phyloP scores from a whole-genome alignment of 1,284 basidiomycete species.

The Leccinum solheimii region DNA sequence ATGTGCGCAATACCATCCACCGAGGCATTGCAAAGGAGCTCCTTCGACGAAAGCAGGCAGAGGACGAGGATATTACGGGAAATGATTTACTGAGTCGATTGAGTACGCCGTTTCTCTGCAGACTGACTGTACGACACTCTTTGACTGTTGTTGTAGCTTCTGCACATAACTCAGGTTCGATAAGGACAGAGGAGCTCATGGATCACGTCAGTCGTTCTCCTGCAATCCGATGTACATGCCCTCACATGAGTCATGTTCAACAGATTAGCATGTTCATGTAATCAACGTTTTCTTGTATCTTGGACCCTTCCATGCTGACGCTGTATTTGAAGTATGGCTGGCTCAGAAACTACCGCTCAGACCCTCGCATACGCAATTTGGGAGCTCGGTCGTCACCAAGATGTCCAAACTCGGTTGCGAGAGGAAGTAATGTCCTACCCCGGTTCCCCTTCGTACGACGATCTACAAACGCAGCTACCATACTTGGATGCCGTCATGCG shows the following conservation, averaged over 20 bases:
- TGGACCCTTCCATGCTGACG: not conserved
- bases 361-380: constrained; percentile 9
- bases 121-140: not conserved
- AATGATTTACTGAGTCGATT: constrained; percentile 8
- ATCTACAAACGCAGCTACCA: constrained; percentile 8
- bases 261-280: constrained; percentile 15
- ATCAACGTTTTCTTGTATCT: not conserved
- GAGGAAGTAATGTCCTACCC: constrained; percentile 4
- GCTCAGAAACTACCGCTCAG: constrained; percentile 9
- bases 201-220: constrained; percentile 4
- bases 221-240: not conserved
- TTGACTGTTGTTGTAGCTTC: not conserved
- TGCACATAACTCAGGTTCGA: constrained; percentile 5
- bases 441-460: constrained; percentile 10
- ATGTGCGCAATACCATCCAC: constrained; percentile 10
- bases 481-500: constrained; percentile 13
- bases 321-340: constrained; percentile 5
- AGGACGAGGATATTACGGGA: not conserved
- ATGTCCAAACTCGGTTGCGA: constrained; percentile 8
- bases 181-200: constrained; percentile 4
- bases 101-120: not conserved
- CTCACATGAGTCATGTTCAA: not conserved
- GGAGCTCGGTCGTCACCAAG: constrained; percentile 10
- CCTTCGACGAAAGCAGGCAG: not conserved
- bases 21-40: constrained; percentile 6